These are phyloP conservation scores for Pichia nakasei DNA, from an alignment of 805 yeast species.

Conservation along the genomic window DNA sequence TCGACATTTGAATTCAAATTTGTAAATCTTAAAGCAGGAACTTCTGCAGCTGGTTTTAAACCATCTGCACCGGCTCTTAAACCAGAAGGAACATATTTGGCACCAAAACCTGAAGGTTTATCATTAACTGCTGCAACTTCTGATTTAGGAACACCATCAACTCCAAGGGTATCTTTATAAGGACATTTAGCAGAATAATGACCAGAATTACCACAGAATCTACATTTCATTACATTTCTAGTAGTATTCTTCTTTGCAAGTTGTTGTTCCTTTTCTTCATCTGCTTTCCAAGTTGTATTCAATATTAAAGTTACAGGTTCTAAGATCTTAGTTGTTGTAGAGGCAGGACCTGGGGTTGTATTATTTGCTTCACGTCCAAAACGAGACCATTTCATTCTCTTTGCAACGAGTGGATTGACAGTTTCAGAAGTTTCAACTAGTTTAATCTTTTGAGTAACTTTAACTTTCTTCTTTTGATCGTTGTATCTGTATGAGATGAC, in stretches of 20 bases:
- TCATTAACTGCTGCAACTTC: constrained; percentile 11
- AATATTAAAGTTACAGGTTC: constrained; percentile 73
- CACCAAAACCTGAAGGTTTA: constrained; percentile 15
- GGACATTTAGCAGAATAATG: constrained; percentile 97
- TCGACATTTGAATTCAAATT: constrained; percentile 81
- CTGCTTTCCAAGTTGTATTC: constrained; percentile 69
- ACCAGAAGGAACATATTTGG: constrained; percentile 55
- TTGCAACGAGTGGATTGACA: constrained; percentile 82
- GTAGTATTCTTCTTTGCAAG: constrained; percentile 37
- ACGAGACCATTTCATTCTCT: constrained; percentile 78
- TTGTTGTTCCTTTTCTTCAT: constrained; percentile 62
- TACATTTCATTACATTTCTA: constrained; percentile 56
- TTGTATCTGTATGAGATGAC: constrained; percentile 68
- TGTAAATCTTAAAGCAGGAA: constrained; percentile 60
- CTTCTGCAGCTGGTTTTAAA: constrained; percentile 18
- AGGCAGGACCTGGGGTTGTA: constrained; percentile 77
- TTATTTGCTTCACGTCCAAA: constrained; percentile 71
- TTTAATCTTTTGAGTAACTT: constrained; percentile 77
- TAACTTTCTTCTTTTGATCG: constrained; percentile 74
- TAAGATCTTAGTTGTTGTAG: constrained; percentile 79
- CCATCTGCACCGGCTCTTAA: constrained; percentile 36
- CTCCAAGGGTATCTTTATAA: constrained; percentile 76
- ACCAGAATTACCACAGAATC: constrained; percentile 78
- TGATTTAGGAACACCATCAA: constrained; percentile 18
- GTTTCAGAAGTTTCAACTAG: constrained; percentile 69